Evolutionary conservation across 768 basidiomycete species (phyloP).

Genomic region (Lactarius sanguifluus): DNA sequence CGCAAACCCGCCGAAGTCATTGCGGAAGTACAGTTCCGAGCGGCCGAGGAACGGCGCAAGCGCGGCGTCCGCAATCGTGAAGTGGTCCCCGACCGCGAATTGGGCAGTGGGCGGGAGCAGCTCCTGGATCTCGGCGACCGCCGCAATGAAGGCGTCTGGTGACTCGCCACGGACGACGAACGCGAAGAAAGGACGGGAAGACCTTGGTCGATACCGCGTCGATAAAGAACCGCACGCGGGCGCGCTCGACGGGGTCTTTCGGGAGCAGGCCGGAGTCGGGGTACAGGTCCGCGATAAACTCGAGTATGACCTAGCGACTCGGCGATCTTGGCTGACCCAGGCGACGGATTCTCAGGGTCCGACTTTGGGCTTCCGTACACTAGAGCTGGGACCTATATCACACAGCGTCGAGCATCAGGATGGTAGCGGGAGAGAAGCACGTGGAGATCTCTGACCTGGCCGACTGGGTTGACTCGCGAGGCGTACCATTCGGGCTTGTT

Average conservation of each 20-base stretch:
- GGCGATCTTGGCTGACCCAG: slow-evolving; percentile 55
- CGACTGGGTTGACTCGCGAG: slow-evolving; percentile 56
- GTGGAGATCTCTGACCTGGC: slow-evolving; percentile 46
- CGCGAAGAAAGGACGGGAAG: slow-evolving; percentile 37
- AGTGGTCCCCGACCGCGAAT: slow-evolving; percentile 44
- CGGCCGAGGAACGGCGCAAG: slow-evolving; percentile 59
- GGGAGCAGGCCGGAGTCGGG: slow-evolving; percentile 50
- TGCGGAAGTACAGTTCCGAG: slow-evolving; percentile 41
- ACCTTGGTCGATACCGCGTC: slow-evolving; percentile 49
- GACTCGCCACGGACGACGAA: slow-evolving; percentile 40
- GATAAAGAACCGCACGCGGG: slow-evolving; percentile 58
- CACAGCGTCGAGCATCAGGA: background rate
- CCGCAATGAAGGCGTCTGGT: slow-evolving; percentile 41
- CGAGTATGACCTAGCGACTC: slow-evolving; percentile 61
- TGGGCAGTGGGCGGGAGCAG: slow-evolving; percentile 45
- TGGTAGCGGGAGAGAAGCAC: background rate
- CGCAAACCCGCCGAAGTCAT: slow-evolving; percentile 51
- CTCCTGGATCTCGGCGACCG: slow-evolving; percentile 47
- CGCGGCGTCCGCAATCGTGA: slow-evolving; percentile 59
- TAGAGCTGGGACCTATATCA: slow-evolving; percentile 52
- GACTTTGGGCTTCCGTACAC: slow-evolving; percentile 58
- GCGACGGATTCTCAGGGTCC: slow-evolving; percentile 50
- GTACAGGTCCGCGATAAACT: slow-evolving; percentile 60
- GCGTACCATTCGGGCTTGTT: slow-evolving; percentile 71
- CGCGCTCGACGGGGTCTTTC: slow-evolving; percentile 51